phyloP scores from a whole-genome alignment of 805 yeast genomes.

The Pichia kluyveri region DNA sequence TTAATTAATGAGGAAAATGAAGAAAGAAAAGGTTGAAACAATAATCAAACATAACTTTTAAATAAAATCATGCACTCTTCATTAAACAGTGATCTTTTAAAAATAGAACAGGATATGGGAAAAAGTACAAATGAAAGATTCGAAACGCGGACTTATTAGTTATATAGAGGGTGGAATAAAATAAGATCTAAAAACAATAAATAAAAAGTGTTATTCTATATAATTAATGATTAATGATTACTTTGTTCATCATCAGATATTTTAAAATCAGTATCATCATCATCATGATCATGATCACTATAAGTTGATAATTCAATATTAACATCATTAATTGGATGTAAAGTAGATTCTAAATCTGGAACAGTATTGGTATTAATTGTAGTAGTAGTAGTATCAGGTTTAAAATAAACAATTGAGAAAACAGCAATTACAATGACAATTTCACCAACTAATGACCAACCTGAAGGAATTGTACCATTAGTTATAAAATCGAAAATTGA shows the following conservation, averaged over 20 bases:
- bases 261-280: background rate
- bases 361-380: background rate
- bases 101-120: no score
- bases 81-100: no score
- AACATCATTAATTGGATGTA: background rate
- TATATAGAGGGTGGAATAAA: no score
- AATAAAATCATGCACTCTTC: no score
- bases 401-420: constrained; percentile 44
- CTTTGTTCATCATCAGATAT: background rate
- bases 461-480: constrained; percentile 67
- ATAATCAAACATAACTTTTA: no score
- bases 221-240: no score
- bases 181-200: no score
- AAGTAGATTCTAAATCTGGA: constrained; percentile 1
- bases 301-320: background rate
- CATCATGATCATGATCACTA: background rate
- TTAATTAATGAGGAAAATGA: background rate
- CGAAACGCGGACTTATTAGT: no score
- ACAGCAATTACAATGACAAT: constrained; percentile 60
- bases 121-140: no score
- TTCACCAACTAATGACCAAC: constrained; percentile 63
- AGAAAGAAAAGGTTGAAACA: background rate
- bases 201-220: no score
- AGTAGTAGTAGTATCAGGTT: constrained; percentile 13
- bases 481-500: constrained; percentile 62